These are phyloP conservation scores for Stephania japonica DNA, from an alignment of 164 flowering plant species.

Conservation along the genomic window DNA sequence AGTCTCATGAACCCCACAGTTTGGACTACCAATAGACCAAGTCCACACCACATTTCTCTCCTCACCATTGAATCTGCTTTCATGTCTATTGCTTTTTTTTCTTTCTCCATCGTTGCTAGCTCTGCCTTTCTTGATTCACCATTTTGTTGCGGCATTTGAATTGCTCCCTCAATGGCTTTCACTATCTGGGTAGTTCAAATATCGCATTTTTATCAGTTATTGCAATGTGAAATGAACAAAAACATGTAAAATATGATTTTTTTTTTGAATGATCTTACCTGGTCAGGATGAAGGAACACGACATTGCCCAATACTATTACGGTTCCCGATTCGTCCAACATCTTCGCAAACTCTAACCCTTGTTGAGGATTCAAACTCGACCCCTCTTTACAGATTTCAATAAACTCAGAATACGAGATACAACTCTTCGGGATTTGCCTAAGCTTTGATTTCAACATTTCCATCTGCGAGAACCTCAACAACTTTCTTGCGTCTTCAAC, in stretches of 20 bases:
- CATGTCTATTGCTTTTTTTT: constrained; percentile 33
- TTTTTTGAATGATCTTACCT: constrained; percentile 33
- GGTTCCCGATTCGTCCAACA: constrained; percentile 50
- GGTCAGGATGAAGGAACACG: constrained; percentile 65
- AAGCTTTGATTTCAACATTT: constrained; percentile 44
- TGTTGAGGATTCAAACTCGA: constrained; percentile 27
- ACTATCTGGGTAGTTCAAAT: constrained; percentile 30
- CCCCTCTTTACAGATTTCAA: constrained; percentile 42
- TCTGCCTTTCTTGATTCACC: constrained; percentile 32
- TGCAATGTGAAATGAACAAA: too few species aligned
- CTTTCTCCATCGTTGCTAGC: constrained; percentile 31
- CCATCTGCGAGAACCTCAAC: constrained; percentile 50
- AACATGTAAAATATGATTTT: too few species aligned
- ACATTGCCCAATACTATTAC: constrained; percentile 59
- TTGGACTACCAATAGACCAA: constrained; percentile 37
- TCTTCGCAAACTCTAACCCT: constrained; percentile 44
- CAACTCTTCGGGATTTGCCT: constrained; percentile 27
- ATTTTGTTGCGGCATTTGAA: constrained; percentile 12
- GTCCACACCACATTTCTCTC: constrained; percentile 39
- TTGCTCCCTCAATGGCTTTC: constrained; percentile 25
- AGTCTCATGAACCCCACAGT: constrained; percentile 49
- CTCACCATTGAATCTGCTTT: constrained; percentile 27
- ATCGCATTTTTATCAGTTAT: too few species aligned
- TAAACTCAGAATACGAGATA: constrained; percentile 44
- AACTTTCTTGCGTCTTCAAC: constrained; percentile 52